Evolutionary conservation across 2,329 filamentous ascomycete species (phyloP).

Genomic region (Penicillium sp.): DNA sequence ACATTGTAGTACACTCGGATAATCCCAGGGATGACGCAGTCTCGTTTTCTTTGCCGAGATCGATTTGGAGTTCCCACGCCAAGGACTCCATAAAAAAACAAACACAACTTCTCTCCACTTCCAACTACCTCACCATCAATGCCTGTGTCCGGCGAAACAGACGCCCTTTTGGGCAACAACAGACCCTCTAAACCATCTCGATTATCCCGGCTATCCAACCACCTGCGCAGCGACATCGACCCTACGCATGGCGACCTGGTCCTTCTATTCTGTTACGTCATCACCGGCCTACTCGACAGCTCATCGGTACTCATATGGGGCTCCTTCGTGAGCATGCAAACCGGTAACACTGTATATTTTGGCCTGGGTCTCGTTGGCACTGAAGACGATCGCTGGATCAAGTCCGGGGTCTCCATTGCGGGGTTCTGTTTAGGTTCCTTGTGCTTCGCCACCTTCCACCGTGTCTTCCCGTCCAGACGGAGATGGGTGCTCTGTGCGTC

Average conservation of each 20-base stretch:
- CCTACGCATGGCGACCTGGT: slow-evolving; percentile 65
- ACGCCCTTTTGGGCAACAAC: slow-evolving; percentile 11
- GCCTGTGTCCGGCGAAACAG: slow-evolving; percentile 12
- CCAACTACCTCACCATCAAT: neutral
- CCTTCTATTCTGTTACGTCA: slow-evolving; percentile 69
- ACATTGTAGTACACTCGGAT: neutral
- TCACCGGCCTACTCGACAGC: slow-evolving; percentile 75
- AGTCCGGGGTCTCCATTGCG: slow-evolving; percentile 66
- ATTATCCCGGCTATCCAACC: neutral
- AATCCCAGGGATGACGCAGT: neutral
- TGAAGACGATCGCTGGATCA: slow-evolving; percentile 61
- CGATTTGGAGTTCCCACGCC: neutral
- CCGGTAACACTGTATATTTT: slow-evolving; percentile 78
- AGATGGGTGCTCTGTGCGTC: slow-evolving; percentile 50
- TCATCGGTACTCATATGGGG: slow-evolving; percentile 74
- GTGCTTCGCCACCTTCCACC: slow-evolving; percentile 67
- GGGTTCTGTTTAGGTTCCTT: slow-evolving; percentile 72
- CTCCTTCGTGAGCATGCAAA: slow-evolving; percentile 81
- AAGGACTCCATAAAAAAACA: neutral
- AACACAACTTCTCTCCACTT: neutral
- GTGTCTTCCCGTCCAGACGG: slow-evolving; percentile 44
- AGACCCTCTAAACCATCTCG: neutral
- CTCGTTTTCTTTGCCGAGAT: neutral
- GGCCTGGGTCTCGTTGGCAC: slow-evolving; percentile 64
- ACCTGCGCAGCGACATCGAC: slow-evolving; percentile 47